Evolutionary conservation across 2,329 filamentous ascomycete species (phyloP), one percentile per base, ranked within the genome.

Genomic region (Colletotrichum sp.): DNA sequence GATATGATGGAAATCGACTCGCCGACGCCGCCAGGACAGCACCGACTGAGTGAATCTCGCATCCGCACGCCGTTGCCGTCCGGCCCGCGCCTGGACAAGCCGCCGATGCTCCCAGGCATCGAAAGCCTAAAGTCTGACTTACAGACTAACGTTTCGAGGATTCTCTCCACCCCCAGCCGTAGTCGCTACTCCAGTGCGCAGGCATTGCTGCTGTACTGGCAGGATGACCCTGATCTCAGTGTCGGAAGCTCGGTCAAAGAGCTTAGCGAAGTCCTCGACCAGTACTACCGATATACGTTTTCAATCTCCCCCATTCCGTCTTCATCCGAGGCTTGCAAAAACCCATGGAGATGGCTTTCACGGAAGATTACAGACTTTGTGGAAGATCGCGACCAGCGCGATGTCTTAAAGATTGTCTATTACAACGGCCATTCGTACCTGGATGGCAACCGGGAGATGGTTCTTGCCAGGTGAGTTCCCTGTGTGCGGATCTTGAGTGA

Each of bases 1-100:
- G 89, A 90, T 28, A 91, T 91, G 89, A 91, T 91, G 89, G 90
- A 92, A 26, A 82, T 91, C 73, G 90, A 92, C 78, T 82, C 81
- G 58, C 83, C 85, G 15, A 80, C 80, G 60, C 82, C 81, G 70
- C 83, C 82, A 24, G 83, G 84, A 13, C 86, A 86, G 34, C 82
- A 85, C 36, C 81, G 84, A 18, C 79, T 87, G 32, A 87, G 83
- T 79, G 89, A 91, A 65, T 79, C 87, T 6, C 89, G 88, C 52
- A 87, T 90, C 55, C 87, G 90, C 61, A 92, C 89, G 3, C 90
- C 90, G 15, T 80, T 92, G 10, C 90, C 90, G 0, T 89, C 89
- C 0, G 90, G 89, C 0, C 90, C 89, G 6, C 86, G 89, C n/a
- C 82, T 89, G 8, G 89, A 91, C 70, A 90, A 89, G 79, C 85